Evolutionary conservation across 345 rosid genomes (phyloP).

Genomic region (Alliaria petiolata): DNA sequence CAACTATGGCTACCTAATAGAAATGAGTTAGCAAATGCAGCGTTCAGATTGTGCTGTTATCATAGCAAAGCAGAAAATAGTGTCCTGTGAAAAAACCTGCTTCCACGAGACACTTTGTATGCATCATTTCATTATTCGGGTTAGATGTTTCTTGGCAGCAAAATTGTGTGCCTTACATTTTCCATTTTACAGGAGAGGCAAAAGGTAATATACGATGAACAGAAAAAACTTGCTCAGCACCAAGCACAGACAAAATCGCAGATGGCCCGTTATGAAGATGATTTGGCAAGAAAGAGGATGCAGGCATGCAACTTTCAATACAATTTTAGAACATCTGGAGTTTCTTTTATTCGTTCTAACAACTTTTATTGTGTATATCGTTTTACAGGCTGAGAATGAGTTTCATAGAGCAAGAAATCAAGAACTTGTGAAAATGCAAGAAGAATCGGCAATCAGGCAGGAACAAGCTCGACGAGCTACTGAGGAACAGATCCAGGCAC

Average conservation of each 20-base stretch:
- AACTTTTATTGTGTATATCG: neutral
- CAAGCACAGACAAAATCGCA: conserved; percentile 97
- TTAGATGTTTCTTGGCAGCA: neutral
- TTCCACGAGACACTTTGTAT: neutral
- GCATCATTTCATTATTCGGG: neutral
- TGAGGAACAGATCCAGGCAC: conserved; percentile 98
- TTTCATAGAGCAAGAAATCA: conserved; percentile 83
- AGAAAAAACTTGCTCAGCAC: conserved; percentile 81
- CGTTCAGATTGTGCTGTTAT: neutral
- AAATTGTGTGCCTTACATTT: conserved; percentile 13
- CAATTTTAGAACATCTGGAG: neutral
- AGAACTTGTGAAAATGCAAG: conserved; percentile 94
- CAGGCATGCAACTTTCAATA: conserved; percentile 54
- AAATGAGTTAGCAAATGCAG: neutral
- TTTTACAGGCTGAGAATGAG: conserved; percentile 84
- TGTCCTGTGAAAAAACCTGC: neutral
- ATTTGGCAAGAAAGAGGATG: conserved; percentile 95
- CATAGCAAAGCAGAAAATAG: neutral
- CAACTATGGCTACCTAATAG: neutral
- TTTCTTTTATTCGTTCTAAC: conserved; percentile 8
- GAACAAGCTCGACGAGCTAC: conserved; percentile 95
- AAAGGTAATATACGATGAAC: conserved; percentile 86
- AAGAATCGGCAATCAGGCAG: conserved; percentile 85
- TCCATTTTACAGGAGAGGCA: conserved; percentile 72
- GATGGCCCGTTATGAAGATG: conserved; percentile 97